Evolutionary conservation across 176 grass and related monocot species (phyloP).

Genomic region (Carex parvula): DNA sequence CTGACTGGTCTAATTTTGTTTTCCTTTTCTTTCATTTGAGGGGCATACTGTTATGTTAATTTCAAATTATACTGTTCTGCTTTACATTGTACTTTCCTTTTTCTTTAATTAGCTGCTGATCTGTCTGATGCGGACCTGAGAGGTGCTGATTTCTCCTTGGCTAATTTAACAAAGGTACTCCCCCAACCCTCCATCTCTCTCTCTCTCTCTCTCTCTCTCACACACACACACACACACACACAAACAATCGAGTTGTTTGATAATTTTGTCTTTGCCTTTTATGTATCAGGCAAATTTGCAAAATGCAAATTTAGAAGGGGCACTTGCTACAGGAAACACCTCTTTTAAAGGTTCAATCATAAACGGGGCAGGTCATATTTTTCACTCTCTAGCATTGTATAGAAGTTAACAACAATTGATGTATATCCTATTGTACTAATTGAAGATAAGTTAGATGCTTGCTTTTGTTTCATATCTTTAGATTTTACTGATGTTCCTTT

Average conservation of each 20-base stretch:
- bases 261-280: neutral
- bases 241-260: neutral
- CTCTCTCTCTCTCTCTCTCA: neutral
- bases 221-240: neutral
- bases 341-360: slow-evolving; percentile 63
- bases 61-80: neutral
- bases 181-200: neutral
- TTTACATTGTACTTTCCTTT: neutral
- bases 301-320: slow-evolving; percentile 89
- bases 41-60: neutral
- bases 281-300: slow-evolving; percentile 49
- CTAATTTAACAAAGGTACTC: slow-evolving; percentile 63
- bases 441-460: neutral
- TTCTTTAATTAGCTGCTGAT: slow-evolving; percentile 50
- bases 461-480: neutral
- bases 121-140: slow-evolving; percentile 67
- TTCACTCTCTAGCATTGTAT: neutral
- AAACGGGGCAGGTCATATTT: slow-evolving; percentile 54
- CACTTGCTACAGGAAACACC: slow-evolving; percentile 74
- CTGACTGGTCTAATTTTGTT: slow-evolving; percentile 49
- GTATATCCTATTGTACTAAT: neutral
- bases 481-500: slow-evolving; percentile 81
- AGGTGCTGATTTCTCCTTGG: slow-evolving; percentile 64
- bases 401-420: neutral
- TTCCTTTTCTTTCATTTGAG: neutral